These are phyloP conservation scores for Aciculoconidium aculeatum DNA, from an alignment of 805 yeast species.

Conservation along the genomic window DNA sequence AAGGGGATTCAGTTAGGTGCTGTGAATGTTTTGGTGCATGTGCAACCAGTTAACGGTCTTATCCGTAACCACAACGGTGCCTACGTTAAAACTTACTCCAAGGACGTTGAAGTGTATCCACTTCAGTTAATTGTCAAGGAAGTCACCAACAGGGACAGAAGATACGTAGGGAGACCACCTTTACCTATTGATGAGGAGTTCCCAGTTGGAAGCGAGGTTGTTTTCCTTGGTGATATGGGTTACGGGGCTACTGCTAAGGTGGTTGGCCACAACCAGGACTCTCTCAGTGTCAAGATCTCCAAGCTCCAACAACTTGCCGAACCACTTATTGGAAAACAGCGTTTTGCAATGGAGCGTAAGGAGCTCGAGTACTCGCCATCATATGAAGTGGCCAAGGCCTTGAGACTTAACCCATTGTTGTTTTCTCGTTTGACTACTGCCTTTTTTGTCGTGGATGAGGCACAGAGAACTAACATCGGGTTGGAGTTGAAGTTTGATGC, in stretches of 20 bases:
- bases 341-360: slow-evolving; percentile 52
- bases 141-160: slow-evolving; percentile 65
- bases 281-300: slow-evolving; percentile 46
- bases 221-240: slow-evolving; percentile 80
- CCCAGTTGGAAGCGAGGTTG: slow-evolving; percentile 64
- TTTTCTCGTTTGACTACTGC: slow-evolving; percentile 76
- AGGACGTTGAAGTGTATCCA: slow-evolving; percentile 56
- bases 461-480: slow-evolving; percentile 62
- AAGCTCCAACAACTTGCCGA: slow-evolving; percentile 41
- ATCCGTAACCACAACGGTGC: slow-evolving; percentile 68
- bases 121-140: slow-evolving; percentile 72
- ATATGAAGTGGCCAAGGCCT: slow-evolving; percentile 51
- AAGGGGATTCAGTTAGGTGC: slow-evolving; percentile 59
- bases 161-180: slow-evolving; percentile 70
- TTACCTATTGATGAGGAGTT: slow-evolving; percentile 75
- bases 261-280: slow-evolving; percentile 46
- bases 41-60: slow-evolving; percentile 74
- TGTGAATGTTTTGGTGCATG: slow-evolving; percentile 57
- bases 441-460: slow-evolving; percentile 46
- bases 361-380: slow-evolving; percentile 60
- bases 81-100: slow-evolving; percentile 62
- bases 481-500: slow-evolving; percentile 79
- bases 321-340: slow-evolving; percentile 57
- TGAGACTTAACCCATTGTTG: slow-evolving; percentile 56
- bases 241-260: slow-evolving; percentile 77